Base-by-base conservation (phyloP, 2,329 filamentous ascomycete genomes). In the Calonectria honghensis region DNA sequence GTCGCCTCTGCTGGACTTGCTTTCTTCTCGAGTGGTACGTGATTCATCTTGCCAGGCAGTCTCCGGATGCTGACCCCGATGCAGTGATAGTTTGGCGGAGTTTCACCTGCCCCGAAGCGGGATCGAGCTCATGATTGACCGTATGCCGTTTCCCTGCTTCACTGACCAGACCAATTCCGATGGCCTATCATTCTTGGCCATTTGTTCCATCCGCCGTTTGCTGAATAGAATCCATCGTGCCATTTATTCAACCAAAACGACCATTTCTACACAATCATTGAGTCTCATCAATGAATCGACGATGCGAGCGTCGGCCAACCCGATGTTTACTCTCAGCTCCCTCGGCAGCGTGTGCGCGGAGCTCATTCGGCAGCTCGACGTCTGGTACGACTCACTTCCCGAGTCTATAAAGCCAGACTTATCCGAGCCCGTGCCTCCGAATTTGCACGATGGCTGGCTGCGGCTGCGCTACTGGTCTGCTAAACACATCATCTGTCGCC, bases 71-170 rank as follows among this genome's bases (percentile, higher is more conserved):
- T 65, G 7, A 65, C 39, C 13, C 24, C 32, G 18, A 31, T 48
- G 13, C 16, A 65, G 79, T 65, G 79, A 81, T 52, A 74, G 77
- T 20, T 67, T 81, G 6, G 78, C 79, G 6, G 78, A 81, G 35
- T 80, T 79, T 37, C 79, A 81, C 29, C 78, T 76, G 59, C 79
- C 76, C 9, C 70, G 79, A 54, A 81, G 79, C 65, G 79, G 79
- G 16, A 81, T 81, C 45, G 79, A 81, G 54, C 70, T 79, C 9
- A 66, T 79, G 39, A 76, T 81, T 48, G 79, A 81, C 35, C 70
- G 77, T 4, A 79, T 81, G 77, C 75, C 73, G 4, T 80, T 80
- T 39, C 79, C 79, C 18, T 73, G 76, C 29, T 80, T 77, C 51
- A 75, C 74, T n/a, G 72, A 78, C 6, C 65, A 41, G 31, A 69